Base-by-base conservation (phyloP, 257 asterid genomes). In the Eucommia ulmoides region DNA sequence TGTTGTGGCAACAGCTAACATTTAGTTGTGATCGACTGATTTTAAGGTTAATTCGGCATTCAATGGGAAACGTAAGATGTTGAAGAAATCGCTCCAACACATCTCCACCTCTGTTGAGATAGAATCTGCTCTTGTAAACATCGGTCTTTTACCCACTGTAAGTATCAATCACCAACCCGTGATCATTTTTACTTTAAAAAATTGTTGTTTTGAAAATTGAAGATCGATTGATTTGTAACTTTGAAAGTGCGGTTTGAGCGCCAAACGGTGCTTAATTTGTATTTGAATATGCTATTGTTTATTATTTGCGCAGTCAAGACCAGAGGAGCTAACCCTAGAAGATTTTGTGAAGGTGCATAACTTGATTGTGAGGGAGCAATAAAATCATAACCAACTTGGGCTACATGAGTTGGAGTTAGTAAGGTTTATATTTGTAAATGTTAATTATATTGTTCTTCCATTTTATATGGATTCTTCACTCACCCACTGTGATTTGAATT, bases 41-140 rank as follows among this genome's bases (percentile, higher is more conserved):
- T 56, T 53, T 56, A 52, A 91, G 99, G 96, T 91, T 59, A 86
- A 86, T 60, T 83, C 93, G 53, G 99, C 99, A 12, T 91, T 91
- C 76, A 91, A 83, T 23, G 94, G 79, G 52, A 91, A 86, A 66
- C 96, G 99, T 24, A 91, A 91, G 69, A 91, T 91, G 99, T 56
- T 91, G 71, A 64, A 95, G 23, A 91, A 86, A 64, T 73, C 99
- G 4, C 93, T 91, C 16, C 95, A 77, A 64, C 96, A 83, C 68
- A 63, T 91, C 20, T 77, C 87, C 41, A 50, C 96, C 22, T 56
- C 99, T 24, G n/a, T 65, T 18, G 87, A 81, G 47, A 71, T 81
- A 18, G 96, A 91, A 75, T 86, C 72, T 50, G 99, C 99, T 70
- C 77, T 91, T 20, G 55, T 45, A 8, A 49, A 69, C 45, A 45